These are phyloP conservation scores for Talaromyces liani DNA, from an alignment of 495 filamentous ascomycete species.

Conservation along the genomic window DNA sequence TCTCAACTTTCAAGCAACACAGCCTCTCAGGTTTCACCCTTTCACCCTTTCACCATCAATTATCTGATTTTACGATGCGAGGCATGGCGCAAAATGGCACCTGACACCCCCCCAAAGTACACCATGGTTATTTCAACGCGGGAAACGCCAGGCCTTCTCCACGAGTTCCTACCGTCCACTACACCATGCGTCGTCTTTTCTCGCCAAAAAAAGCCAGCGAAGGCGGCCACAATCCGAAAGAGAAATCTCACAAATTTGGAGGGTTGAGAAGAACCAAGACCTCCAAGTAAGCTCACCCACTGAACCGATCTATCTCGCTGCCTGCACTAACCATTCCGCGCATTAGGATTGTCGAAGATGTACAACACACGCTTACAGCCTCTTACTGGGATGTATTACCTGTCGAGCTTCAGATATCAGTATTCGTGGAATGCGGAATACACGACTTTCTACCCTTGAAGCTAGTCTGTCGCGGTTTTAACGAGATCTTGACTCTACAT, in stretches of 20 bases:
- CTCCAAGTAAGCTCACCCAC: neutral
- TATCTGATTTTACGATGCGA: neutral
- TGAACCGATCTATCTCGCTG: neutral
- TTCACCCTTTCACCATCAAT: neutral
- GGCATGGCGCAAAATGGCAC: constrained; percentile 1
- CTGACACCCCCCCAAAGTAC: neutral
- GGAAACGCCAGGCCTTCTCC: neutral
- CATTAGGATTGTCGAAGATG: neutral
- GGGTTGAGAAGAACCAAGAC: neutral
- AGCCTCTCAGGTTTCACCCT: neutral
- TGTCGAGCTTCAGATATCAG: constrained; percentile 37
- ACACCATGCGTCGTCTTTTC: constrained; percentile 5
- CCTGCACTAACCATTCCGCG: neutral
- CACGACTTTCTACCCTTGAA: constrained; percentile 29
- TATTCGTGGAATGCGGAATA: constrained; percentile 36
- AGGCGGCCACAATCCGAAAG: neutral
- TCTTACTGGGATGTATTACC: constrained; percentile 34
- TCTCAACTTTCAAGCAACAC: neutral
- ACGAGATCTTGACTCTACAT: constrained; percentile 26
- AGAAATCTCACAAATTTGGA: neutral
- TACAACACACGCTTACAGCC: constrained; percentile 14
- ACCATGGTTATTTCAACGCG: neutral
- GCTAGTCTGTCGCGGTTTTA: constrained; percentile 34
- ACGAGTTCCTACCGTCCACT: neutral
- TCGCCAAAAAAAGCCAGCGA: constrained; percentile 3